phyloP scores from a whole-genome alignment of 148 eudicot genomes.

The Rheum nobile region DNA sequence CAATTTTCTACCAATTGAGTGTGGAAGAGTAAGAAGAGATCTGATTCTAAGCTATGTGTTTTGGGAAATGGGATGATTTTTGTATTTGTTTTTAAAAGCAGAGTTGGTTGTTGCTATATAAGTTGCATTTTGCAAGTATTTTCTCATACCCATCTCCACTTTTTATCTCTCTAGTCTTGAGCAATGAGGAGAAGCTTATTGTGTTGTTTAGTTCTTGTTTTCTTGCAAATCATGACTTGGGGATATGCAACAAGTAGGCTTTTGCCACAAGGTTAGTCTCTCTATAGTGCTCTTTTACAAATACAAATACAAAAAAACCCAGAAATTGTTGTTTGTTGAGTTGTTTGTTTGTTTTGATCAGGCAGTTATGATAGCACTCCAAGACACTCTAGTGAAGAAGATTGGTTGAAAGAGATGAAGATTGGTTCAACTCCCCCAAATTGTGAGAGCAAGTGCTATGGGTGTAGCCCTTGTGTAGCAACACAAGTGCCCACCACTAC shows the following conservation, averaged over 20 bases:
- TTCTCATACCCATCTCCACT: conserved; percentile 4
- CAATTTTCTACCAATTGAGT: neutral
- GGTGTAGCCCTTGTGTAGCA: conserved; percentile 7
- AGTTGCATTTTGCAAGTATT: neutral
- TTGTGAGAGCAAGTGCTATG: conserved; percentile 9
- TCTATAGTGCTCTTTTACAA: neutral
- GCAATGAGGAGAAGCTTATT: neutral
- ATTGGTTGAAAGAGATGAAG: neutral
- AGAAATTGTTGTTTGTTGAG: neutral
- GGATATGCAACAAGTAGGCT: conserved; percentile 1
- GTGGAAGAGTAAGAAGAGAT: neutral
- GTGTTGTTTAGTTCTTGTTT: neutral
- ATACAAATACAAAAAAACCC: neutral
- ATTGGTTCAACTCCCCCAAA: conserved; percentile 11
- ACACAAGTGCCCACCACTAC: conserved; percentile 3
- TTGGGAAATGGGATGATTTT: conserved; percentile 6
- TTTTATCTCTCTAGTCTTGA: neutral
- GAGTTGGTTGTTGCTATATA: neutral
- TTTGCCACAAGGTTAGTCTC: conserved; percentile 5
- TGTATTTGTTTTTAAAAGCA: neutral
- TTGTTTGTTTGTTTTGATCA: neutral
- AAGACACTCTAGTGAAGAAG: neutral
- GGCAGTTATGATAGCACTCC: neutral
- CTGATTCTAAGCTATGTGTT: neutral
- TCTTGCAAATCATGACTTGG: conserved; percentile 4